Percentiles rank a stretch among this genome's conserved stretches.
These are phyloP conservation scores for Neurospora sp. DNA, from an alignment of 495 filamentous ascomycete species.

Conservation along the genomic window DNA sequence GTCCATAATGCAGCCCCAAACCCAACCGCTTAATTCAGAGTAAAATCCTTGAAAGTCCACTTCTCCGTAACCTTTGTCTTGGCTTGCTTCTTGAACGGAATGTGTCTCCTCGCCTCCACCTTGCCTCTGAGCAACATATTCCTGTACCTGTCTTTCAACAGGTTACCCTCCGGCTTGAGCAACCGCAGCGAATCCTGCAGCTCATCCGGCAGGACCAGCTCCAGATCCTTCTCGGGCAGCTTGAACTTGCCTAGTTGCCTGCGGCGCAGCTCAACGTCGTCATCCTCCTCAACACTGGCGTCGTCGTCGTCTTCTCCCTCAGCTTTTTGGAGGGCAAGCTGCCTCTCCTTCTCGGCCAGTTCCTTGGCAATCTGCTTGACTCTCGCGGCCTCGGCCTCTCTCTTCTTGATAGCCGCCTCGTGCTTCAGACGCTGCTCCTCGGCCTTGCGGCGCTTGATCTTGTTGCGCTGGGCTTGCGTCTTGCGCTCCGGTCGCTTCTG, in stretches of 20 bases:
- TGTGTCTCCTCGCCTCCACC: constrained; percentile 67
- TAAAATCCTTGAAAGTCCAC: constrained; percentile 92
- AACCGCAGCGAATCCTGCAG: constrained; percentile 80
- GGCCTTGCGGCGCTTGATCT: constrained; percentile 76
- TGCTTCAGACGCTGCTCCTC: constrained; percentile 62
- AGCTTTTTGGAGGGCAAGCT: constrained; percentile 24
- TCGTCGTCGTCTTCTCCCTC: constrained; percentile 29
- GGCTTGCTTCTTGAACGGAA: constrained; percentile 68
- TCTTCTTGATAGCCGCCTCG: constrained; percentile 61
- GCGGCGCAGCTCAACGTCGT: constrained; percentile 59
- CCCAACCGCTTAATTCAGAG: neutral
- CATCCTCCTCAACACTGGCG: constrained; percentile 23
- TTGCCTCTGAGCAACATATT: constrained; percentile 82
- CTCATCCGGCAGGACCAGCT: constrained; percentile 87
- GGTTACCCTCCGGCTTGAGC: constrained; percentile 88
- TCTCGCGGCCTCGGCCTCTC: constrained; percentile 53
- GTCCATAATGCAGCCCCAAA: neutral
- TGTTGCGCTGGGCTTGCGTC: constrained; percentile 76
- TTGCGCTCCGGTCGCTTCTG: constrained; percentile 71
- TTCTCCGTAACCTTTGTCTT: constrained; percentile 80
- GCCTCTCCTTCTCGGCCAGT: constrained; percentile 47
- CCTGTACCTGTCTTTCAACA: constrained; percentile 84
- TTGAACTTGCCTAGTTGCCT: constrained; percentile 68
- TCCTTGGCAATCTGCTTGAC: constrained; percentile 52
- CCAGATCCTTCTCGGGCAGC: constrained; percentile 67